Base-by-base conservation (phyloP, 805 yeast species). In the Teunomyces kruisii region DNA sequence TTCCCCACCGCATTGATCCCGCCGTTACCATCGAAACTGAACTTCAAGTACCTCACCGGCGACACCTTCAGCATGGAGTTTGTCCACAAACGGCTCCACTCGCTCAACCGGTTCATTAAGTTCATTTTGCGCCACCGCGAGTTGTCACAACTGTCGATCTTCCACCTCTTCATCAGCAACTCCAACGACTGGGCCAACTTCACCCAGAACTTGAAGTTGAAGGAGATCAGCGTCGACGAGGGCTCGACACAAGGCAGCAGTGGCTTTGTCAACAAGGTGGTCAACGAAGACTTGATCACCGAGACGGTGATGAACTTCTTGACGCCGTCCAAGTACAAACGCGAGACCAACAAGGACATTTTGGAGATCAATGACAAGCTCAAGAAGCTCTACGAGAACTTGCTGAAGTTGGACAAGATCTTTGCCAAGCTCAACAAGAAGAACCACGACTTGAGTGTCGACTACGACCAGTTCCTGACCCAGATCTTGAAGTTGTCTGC, bases 241-340 rank as follows among this genome's bases (percentile, higher is more conserved):
- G 29, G 42, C 26, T 37, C 36, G 14, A 15, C 24, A n/a, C 13
- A 40, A 3, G 44, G 36, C 12, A 31, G 45, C 8, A 35, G 38
- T 7, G 47, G 47, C 7, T 44, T 50, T 27, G 76, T 65, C 35
- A 74, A 56, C 45, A 67, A 62, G 47, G 72, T 67, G 4, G 79
- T 78, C 22, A 78, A 79, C 35, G 78, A 80, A 49, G 99, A 94
- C 41, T 82, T 88, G 10, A 76, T 92, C n/a, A 83, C 96, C 0
- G 99, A 92, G 59, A 84, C 87, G 2, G 82, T 94, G 35, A 86
- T 92, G 85, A 92, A 92, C 59, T 96, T 96, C n/a, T 88, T 92
- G 58, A 85, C 92, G 45, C 84, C 88, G 40, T 63, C 74, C 12
- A 72, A 72, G 53, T 78, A 78, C 53, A 81, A 79, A 49, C 81